phyloP scores from a whole-genome alignment of 768 basidiomycete genomes.

The Phlebiopsis gigantea region DNA sequence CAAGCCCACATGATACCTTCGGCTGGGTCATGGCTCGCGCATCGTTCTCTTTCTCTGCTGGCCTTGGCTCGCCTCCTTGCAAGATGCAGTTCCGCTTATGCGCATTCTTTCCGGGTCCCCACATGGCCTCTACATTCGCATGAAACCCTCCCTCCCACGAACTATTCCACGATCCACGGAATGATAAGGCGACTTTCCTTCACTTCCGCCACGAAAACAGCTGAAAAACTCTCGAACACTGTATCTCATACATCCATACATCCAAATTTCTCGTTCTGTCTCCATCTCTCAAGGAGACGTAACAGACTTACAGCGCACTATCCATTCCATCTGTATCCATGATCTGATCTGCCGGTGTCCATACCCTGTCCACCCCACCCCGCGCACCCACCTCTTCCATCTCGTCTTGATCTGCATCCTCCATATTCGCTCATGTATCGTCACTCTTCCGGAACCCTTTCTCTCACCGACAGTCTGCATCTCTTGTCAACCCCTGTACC shows the following conservation, averaged over 20 bases:
- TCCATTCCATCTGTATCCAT: conserved; percentile 6
- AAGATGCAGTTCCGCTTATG: not conserved
- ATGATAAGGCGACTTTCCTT: not conserved
- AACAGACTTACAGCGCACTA: not conserved
- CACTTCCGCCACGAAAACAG: not conserved
- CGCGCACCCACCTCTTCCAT: not conserved
- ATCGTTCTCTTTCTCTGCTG: not conserved
- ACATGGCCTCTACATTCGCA: not conserved
- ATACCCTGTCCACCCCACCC: not conserved
- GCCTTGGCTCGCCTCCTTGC: not conserved
- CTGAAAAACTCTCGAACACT: no score
- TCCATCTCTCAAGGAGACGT: not conserved
- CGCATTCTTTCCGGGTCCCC: not conserved
- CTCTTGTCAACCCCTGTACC: no score
- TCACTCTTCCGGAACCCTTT: no score
- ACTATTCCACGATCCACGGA: not conserved
- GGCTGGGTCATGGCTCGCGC: not conserved
- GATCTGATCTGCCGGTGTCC: no score
- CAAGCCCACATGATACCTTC: conserved; percentile 48
- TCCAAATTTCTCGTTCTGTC: not conserved
- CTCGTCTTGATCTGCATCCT: not conserved
- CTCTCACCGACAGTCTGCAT: no score
- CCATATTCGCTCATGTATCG: no score
- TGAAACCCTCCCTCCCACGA: not conserved
- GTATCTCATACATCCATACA: conserved; percentile 1